phyloP scores from a whole-genome alignment of 305 asterid genomes.

The Fraxinus latifolia region DNA sequence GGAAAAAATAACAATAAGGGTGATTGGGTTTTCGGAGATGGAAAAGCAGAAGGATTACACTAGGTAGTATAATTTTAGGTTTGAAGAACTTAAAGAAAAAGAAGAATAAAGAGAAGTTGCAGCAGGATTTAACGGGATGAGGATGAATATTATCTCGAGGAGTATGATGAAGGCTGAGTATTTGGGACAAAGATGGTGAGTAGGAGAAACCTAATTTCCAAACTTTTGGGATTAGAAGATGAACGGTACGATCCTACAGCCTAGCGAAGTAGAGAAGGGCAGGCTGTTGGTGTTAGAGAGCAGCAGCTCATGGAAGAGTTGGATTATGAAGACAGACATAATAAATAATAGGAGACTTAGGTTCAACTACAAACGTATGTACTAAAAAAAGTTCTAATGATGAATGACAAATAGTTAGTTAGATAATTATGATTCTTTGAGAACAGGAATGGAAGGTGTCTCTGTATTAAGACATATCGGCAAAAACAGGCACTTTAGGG shows the following conservation, averaged over 20 bases:
- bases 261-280: conserved; percentile 44
- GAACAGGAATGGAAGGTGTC: conserved; percentile 82
- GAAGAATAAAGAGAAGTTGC: conserved; percentile 74
- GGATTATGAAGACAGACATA: conserved; percentile 63
- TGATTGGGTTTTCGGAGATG: conserved; percentile 52
- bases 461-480: conserved; percentile 38
- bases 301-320: conserved; percentile 61
- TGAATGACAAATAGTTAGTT: conserved; percentile 72
- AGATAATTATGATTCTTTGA: conserved; percentile 57
- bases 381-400: conserved; percentile 44
- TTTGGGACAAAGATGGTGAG: conserved; percentile 21
- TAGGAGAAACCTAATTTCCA: background rate
- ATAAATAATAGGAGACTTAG: conserved; percentile 63
- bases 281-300: conserved; percentile 44
- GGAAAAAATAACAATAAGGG: conserved; percentile 14
- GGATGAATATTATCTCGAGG: conserved; percentile 64
- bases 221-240: conserved; percentile 15
- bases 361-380: conserved; percentile 70
- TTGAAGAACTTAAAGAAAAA: conserved; percentile 81
- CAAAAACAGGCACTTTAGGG: conserved; percentile 27
- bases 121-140: conserved; percentile 65
- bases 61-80: conserved; percentile 67
- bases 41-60: conserved; percentile 83
- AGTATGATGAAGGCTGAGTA: conserved; percentile 46
- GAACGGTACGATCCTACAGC: conserved; percentile 25